Evolutionary conservation across 2,329 filamentous ascomycete species (phyloP).

Genomic region (Epichloe baconii): DNA sequence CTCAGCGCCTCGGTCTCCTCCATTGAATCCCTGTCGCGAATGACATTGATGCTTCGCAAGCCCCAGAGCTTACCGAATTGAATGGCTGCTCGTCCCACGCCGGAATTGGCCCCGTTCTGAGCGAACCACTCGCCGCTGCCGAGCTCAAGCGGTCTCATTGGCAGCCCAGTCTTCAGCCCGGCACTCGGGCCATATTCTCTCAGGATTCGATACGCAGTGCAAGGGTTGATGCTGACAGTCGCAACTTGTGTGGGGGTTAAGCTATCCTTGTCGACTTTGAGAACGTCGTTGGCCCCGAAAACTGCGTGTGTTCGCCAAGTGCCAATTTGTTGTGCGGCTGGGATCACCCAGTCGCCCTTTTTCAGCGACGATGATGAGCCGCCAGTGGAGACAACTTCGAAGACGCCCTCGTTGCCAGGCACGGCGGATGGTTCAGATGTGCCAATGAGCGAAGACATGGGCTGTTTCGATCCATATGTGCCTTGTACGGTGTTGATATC

Average conservation of each 20-base stretch:
- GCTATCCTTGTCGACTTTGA: slow-evolving; percentile 58
- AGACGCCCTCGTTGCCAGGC: slow-evolving; percentile 84
- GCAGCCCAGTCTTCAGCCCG: slow-evolving; percentile 30
- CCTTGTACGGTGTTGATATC: slow-evolving; percentile 98
- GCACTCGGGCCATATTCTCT: slow-evolving; percentile 54
- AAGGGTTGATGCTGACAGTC: slow-evolving; percentile 85
- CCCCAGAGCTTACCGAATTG: slow-evolving; percentile 82
- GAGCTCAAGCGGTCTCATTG: slow-evolving; percentile 30
- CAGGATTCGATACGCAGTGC: slow-evolving; percentile 88
- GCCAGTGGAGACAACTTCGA: slow-evolving; percentile 68
- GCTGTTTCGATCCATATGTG: slow-evolving; percentile 77
- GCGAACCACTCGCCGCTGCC: slow-evolving; percentile 74
- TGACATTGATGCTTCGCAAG: slow-evolving; percentile 77
- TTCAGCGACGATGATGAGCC: slow-evolving; percentile 38
- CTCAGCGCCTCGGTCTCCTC: slow-evolving; percentile 50
- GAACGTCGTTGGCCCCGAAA: slow-evolving; percentile 40
- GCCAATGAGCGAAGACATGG: slow-evolving; percentile 62
- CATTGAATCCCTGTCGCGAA: slow-evolving; percentile 55
- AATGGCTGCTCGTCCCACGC: slow-evolving; percentile 81
- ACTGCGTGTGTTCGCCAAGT: slow-evolving; percentile 92
- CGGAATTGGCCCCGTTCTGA: slow-evolving; percentile 92
- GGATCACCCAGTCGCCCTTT: slow-evolving; percentile 89
- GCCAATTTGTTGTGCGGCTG: slow-evolving; percentile 68
- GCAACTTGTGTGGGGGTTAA: slow-evolving; percentile 68
- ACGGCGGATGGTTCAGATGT: slow-evolving; percentile 65